Base-by-base conservation (phyloP, 768 basidiomycete genomes). In the Tulasnella sp. region DNA sequence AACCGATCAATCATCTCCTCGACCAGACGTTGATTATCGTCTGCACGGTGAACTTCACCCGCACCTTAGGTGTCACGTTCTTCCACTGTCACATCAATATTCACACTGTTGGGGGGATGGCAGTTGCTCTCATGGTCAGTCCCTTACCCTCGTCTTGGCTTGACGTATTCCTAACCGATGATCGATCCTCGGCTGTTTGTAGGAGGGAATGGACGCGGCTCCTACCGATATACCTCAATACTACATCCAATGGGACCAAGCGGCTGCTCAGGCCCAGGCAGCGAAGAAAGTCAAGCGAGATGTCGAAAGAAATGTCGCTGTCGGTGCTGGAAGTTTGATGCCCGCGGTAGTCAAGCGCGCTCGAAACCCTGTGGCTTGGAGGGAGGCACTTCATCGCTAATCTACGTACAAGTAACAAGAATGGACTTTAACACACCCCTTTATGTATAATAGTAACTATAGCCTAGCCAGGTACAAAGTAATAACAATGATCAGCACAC, bases 41-140 rank as follows among this genome's bases (percentile, higher is more conserved):
- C 32, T 59, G 14, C 9, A 26, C 14, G 5, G 22, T n/a, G 52
- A 11, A 59, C 47, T 19, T 19, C 8, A 22, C 17, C 4, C 26
- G 47, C 1, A 14, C 2, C 32, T 32, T 34, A 40, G 67, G 41
- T 42, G 67, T 41, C 41, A 69, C 40, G 19, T 69, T 69, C 69
- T 62, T 71, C 36, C 44, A 71, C 69, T 52, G 69, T 32, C 69
- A 71, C 32, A 71, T 71, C 35, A 71, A 71, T 44, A 71, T 62
- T 71, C 69, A 62, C n/a, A 52, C 34, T n/a, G 5, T 62, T 29
- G 69, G 69, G 19, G 59, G 69, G n/a, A 71, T 71, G 59, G 69
- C 69, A 14, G 69, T 71, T 22, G 69, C 59, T 19, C 69, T 71
- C 22, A 26, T 71, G 69, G 69, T 59, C 22, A 36, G 14, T 37